Base-by-base conservation (phyloP, 1,284 basidiomycete genomes). In the Bondarzewia mesenterica region DNA sequence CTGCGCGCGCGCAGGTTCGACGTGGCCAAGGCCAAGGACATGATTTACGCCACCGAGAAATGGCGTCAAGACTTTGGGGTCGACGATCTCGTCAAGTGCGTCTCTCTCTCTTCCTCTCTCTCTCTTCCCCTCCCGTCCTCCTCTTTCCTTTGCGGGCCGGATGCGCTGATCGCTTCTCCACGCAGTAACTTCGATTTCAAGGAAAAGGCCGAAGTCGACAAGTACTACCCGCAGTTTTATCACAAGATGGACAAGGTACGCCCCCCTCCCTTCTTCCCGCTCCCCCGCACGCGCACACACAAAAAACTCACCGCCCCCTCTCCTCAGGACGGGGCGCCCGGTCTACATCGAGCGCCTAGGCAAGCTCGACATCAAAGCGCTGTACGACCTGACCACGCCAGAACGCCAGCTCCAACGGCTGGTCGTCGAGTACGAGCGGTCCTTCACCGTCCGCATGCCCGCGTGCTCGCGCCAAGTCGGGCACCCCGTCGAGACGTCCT, bases 221-320 rank as follows among this genome's bases (percentile, higher is more conserved):
- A 93, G 69, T 91, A 89, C 62, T 98, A 97, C 65, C 94, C 95
- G 1, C 91, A 96, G 63, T 98, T 81, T 70, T 94, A 98, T 67
- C 95, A 97, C 74, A 95, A 94, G 74, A 89, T 75, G 56, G 95
- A 99, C 78, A 92, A 88, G 73, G 90, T 90, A 46, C 29, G 68
- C 53, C 29, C 37, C 14, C 35, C 38, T 18, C 20, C 2, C 15
- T 23, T 5, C 16, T 22, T 35, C 35, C 2, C 18, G 22, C 44
- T 38, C 18, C 37, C 43, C 29, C 29, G 29, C 5, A 12, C 29
- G 1, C 29, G 7, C 29, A 2, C 29, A 7, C 29, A 15, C 42
- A 1, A n/a, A n/a, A n/a, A n/a, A 48, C 14, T 8, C 27, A 35
- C 38, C 39, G 25, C 35, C 41, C 7, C 47, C n/a, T n/a, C n/a